These are phyloP conservation scores for Rhizopus sp. DNA, from an alignment of 371 early-diverging fungal genomes.

Conservation along the genomic window DNA sequence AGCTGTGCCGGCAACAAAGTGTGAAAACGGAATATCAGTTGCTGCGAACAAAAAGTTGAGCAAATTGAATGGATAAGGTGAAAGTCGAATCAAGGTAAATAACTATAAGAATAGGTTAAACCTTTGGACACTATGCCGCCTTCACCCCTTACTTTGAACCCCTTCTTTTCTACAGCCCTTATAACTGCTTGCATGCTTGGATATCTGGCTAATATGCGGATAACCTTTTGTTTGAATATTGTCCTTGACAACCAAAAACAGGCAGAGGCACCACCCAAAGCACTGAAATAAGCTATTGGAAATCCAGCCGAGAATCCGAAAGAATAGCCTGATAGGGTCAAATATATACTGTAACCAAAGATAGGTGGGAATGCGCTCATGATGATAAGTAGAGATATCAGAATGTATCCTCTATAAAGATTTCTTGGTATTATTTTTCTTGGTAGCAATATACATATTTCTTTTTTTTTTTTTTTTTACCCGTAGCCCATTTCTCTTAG, in stretches of 20 bases:
- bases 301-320: constrained; percentile 66
- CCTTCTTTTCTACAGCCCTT: constrained; percentile 67
- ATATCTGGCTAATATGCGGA: constrained; percentile 51
- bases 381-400: constrained; percentile 47
- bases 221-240: constrained; percentile 55
- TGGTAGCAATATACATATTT: background rate
- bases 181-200: constrained; percentile 60
- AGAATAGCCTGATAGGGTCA: constrained; percentile 68
- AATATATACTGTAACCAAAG: constrained; percentile 66
- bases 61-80: constrained; percentile 80
- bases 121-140: background rate
- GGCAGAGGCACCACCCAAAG: constrained; percentile 56
- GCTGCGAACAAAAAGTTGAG: constrained; percentile 70
- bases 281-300: constrained; percentile 60
- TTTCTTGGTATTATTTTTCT: background rate
- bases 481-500: constrained; percentile 37
- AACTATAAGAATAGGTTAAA: constrained; percentile 39
- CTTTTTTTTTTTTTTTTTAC: constrained; percentile 12
- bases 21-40: constrained; percentile 58
- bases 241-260: constrained; percentile 63
- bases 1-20: constrained; percentile 64
- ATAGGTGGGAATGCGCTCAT: constrained; percentile 69
- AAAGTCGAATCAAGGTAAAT: constrained; percentile 67
- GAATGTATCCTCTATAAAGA: constrained; percentile 38
- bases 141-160: constrained; percentile 57